phyloP scores from a whole-genome alignment of 306 rosid genomes.

The Begonia loranthoides region DNA sequence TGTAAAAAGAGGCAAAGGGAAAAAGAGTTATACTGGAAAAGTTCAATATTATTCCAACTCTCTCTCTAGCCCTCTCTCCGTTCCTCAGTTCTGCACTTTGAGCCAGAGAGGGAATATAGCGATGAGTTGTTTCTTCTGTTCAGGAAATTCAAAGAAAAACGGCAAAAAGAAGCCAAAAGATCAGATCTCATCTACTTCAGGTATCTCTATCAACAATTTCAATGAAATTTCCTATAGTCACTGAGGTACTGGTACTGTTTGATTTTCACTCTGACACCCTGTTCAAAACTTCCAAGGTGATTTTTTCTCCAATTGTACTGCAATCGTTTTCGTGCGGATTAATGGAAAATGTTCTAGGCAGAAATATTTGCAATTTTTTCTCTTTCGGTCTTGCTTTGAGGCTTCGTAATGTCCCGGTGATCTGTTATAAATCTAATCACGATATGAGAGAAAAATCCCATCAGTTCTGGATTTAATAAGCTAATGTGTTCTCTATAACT shows the following conservation, averaged over 20 bases:
- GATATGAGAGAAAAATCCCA: neutral
- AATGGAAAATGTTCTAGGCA: conserved; percentile 2
- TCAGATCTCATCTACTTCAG: conserved; percentile 40
- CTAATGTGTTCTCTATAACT: neutral
- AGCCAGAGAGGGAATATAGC: conserved; percentile 10
- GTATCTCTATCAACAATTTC: conserved; percentile 16
- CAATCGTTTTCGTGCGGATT: conserved; percentile 2
- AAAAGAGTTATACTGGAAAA: conserved; percentile 3
- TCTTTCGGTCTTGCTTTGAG: neutral
- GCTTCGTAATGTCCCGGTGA: neutral
- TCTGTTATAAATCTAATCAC: neutral
- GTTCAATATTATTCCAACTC: neutral
- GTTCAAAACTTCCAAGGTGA: neutral
- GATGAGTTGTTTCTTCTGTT: conserved; percentile 41
- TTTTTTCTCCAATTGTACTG: conserved; percentile 2
- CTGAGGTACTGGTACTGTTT: neutral
- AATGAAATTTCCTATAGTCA: neutral
- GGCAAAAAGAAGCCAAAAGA: conserved; percentile 26
- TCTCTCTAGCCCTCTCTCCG: conserved; percentile 5
- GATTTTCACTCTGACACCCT: conserved; percentile 4
- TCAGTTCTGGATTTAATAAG: neutral
- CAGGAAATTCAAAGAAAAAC: conserved; percentile 23
- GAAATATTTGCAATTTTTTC: neutral
- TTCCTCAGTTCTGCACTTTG: conserved; percentile 7
- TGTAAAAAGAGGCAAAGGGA: conserved; percentile 9